Conservation (phyloP, 345 rosid genomes). For the Lagerstroemia speciosa region DNA sequence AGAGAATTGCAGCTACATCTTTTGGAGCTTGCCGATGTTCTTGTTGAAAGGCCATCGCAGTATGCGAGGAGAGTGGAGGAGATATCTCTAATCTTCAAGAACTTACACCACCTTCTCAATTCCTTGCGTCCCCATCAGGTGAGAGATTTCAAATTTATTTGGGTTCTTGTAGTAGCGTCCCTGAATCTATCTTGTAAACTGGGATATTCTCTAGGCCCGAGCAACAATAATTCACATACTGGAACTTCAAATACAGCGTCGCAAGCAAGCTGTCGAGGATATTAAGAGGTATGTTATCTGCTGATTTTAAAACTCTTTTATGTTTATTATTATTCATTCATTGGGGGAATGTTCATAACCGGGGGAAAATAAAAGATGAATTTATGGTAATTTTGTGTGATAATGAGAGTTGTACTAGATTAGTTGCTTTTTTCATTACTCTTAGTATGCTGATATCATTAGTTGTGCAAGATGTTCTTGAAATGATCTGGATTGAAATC, state of each 20-base stretch:
- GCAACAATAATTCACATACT: constrained; percentile 87
- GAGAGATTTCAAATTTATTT: neutral
- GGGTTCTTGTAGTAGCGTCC: neutral
- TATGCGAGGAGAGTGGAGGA: constrained; percentile 92
- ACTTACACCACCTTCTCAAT: constrained; percentile 91
- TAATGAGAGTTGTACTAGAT: too few relatives aligned
- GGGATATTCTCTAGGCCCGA: constrained; percentile 46
- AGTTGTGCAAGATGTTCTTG: neutral
- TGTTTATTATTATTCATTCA: too few relatives aligned
- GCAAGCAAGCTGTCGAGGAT: constrained; percentile 91
- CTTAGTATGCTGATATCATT: neutral
- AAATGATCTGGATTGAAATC: neutral
- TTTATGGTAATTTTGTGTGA: neutral
- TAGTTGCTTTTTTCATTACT: neutral
- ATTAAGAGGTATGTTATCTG: constrained; percentile 54
- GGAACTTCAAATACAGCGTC: constrained; percentile 76
- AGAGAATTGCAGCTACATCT: constrained; percentile 86
- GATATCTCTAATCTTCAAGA: constrained; percentile 81
- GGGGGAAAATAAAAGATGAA: neutral
- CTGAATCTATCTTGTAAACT: neutral
- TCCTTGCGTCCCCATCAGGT: constrained; percentile 95
- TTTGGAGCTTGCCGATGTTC: constrained; percentile 89
- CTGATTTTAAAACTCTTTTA: neutral
- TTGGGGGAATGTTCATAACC: neutral
- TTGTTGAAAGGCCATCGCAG: constrained; percentile 92